Evolutionary conservation across 2,329 filamentous ascomycete species (phyloP), one percentile per base, ranked within the genome.

Genomic region (Chaetomium globosum): DNA sequence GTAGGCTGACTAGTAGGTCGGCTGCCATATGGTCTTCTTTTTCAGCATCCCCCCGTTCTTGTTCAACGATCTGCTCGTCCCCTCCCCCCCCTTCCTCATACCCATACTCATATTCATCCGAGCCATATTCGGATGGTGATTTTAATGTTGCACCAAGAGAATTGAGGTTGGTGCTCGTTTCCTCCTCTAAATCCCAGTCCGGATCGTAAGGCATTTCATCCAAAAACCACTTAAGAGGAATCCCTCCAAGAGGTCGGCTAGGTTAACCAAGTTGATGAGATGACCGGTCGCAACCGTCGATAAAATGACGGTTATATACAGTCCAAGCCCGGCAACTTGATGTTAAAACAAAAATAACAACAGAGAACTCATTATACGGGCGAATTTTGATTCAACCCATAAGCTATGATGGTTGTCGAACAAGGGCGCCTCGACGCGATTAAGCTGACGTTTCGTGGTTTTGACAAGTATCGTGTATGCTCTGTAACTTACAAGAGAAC

Each of bases 181-280:
- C 58, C 5, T 21, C 43, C 13, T 63, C 62, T 19, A 56, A 28
- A 9, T 60, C 64, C 68, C 66, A 68, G 13, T 63, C 46, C 6
- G 68, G 64, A 52, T 68, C 62, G 33, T 64, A 69, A 39, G 68
- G 66, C 68, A 69, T 69, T 2, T 5, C 61, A 31, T 13, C 21
- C 2, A 56, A 55, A 16, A n/a, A 6, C n/a, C 31, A 26, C 26
- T 4, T 4, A 21, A 36, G 30, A 21, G 9, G 3, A 4, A 9
- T 26, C 28, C 28, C 31, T 33, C 8, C 8, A 6, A 9, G 8
- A 53, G 49, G 26, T 8, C 6, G 9, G 26, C 33, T n/a, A n/a
- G n/a, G n/a, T n/a, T n/a, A n/a, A n/a, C n/a, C 23, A 4, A 8
- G 54, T 23, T 13, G 54, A 16, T 56, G 12, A 39, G 8, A 10